Evolutionary conservation across 78 protist species (phyloP), one percentile per base, ranked within the genome.

Genomic region (Planoprotostelium fungivorum): DNA sequence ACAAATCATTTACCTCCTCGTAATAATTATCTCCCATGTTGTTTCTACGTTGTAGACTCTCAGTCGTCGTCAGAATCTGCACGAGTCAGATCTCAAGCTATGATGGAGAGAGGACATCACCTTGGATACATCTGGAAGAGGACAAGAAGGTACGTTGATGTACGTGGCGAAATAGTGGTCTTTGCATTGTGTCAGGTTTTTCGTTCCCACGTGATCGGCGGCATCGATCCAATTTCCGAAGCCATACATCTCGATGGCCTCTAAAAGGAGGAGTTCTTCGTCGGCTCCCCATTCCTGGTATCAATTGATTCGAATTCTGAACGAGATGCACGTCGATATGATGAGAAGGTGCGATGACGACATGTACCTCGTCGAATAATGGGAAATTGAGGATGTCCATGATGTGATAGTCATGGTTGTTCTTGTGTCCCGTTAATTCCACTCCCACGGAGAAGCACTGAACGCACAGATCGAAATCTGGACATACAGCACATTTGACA

Each of bases 371-470:
- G 9, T 90, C 86, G 34, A 89, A 93, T 89, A 89, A 88, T 25
- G 95, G 95, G 83, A 93, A 89, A 36, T 89, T 91, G 88, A 93
- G 86, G 85, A 86, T 88, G 29, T 89, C 95, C 37, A 89, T 38
- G 0, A 93, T 88, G 25, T 84, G 89, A 51, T 93, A 93, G 90
- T 88, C 90, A 29, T 93, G 95, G 28, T 85, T 28, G 63, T 93
- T 93, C 84, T 90, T 90, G 90, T 93, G 95, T 0, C 89, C 90
- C 28, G 35, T 36, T n/a, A 93, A 84, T 86, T 93, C 95, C 29
- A 90, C 95, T 1, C 95, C 95, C 5, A 90, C 95, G 38, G 94
- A 88, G 37, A 88, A 93, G 83, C 95, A 93, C 29, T 93, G 93
- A 29, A 89, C 38, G 87, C 95, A 93, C 29, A 93, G 39, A 86